phyloP scores from a whole-genome alignment of 768 basidiomycete species.

The Tricholoma hemisulphureum region DNA sequence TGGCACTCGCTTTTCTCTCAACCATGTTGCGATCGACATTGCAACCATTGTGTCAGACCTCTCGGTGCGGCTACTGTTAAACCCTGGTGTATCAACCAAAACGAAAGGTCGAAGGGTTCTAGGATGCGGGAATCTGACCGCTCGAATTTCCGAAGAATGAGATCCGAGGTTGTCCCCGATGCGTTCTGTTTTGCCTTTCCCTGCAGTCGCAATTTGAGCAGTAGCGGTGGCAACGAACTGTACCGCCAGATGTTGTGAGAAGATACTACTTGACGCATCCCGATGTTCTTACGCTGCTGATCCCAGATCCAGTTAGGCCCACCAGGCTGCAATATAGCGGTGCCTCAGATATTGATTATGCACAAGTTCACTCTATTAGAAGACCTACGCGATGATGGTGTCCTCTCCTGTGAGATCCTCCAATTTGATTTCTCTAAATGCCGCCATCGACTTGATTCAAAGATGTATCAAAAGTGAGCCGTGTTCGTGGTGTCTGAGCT shows the following conservation, averaged over 20 bases:
- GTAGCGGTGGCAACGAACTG: background rate
- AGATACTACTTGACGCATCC: background rate
- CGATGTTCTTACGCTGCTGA: background rate
- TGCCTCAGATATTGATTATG: background rate
- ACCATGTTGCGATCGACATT: background rate
- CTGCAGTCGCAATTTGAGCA: background rate
- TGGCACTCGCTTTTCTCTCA: background rate
- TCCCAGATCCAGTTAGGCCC: background rate
- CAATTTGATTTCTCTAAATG: background rate
- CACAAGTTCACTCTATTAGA: background rate
- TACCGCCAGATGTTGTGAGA: background rate
- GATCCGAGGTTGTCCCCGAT: background rate
- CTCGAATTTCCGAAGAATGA: background rate
- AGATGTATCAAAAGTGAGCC: no score
- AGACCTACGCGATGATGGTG: background rate
- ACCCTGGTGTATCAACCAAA: background rate
- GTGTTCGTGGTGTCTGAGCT: no score
- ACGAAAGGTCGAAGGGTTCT: background rate
- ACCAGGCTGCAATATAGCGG: background rate
- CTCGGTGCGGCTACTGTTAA: background rate
- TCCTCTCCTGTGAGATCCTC: background rate
- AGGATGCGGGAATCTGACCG: background rate
- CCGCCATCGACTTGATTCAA: no score
- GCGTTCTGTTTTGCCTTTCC: background rate
- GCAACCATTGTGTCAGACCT: background rate